Evolutionary conservation across 768 basidiomycete genomes (phyloP), one percentile per base, ranked within the genome.

Genomic region (Podaxis sp.): DNA sequence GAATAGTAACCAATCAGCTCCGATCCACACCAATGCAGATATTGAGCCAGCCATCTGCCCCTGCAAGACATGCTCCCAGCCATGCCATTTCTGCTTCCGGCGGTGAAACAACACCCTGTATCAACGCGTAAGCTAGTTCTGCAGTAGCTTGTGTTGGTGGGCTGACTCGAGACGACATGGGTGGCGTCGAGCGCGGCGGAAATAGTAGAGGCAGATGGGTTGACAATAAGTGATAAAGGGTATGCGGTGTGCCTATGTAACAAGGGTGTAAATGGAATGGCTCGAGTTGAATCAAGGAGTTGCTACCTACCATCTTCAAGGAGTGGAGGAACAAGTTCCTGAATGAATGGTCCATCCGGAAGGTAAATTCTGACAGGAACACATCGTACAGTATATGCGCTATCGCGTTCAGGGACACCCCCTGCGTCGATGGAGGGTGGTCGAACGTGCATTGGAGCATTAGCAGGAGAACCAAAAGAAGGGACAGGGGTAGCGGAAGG

Each of bases 31-130:
- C 91, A 28, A 97, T 77, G 69, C 93, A 95, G 56, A 98, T 80
- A 70, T 91, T 90, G 28, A 96, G 80, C 95, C 95, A 98, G 4
- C 97, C 97, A 68, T 98, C 97, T 11, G 94, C 93, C 6, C 94
- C 95, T 11, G 89, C 85, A 73, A 98, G 77, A 67, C 93, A 94
- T 18, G 91, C 88, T 9, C 93, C 90, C n/a, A 98, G 72, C 95
- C 96, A 97, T 4, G 89, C 93, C 73, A 98, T 80, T 69, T 98
- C 96, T 5, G 93, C 82, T 32, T 97, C 94, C 6, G 84, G 78
- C 1, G 96, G 97, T 1, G 89, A 74, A 2, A 82, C 73, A 18
- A 98, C 86, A 11, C 97, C 96, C 70, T 98, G 96, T 11, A 95
- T 78, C 50, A 97, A 72, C 0, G 89, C 84, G 66, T 85, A 89